Evolutionary conservation across 2,329 filamentous ascomycete species (phyloP).

Genomic region (Alternaria infectoria): DNA sequence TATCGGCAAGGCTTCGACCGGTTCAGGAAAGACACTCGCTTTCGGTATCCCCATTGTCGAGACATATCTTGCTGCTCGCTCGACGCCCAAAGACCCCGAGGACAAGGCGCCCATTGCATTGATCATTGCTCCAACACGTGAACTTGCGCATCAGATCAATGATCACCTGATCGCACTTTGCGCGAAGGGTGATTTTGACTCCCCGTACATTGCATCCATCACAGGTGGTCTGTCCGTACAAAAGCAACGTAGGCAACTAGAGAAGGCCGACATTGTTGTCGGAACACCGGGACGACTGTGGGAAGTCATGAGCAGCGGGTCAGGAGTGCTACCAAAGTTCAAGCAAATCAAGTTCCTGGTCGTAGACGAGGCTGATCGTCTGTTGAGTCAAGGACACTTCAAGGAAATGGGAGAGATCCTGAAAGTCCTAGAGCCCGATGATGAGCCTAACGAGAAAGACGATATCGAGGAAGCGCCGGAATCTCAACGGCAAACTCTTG

Average conservation of each 20-base stretch:
- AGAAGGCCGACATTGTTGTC: constrained; percentile 88
- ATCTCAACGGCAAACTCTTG: constrained; percentile 77
- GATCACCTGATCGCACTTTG: constrained; percentile 82
- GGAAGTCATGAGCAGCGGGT: constrained; percentile 85
- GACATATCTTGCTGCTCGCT: constrained; percentile 66
- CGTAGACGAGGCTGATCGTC: constrained; percentile 90
- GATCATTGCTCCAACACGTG: constrained; percentile 88
- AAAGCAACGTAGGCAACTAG: constrained; percentile 87
- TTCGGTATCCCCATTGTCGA: constrained; percentile 95
- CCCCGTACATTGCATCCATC: constrained; percentile 75
- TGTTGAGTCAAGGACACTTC: constrained; percentile 92
- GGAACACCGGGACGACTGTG: constrained; percentile 91
- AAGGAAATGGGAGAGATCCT: constrained; percentile 92
- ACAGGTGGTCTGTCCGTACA: constrained; percentile 93
- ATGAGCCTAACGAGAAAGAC: constrained; percentile 55
- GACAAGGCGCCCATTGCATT: constrained; percentile 63
- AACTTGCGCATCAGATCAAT: constrained; percentile 89
- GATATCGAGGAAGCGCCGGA: constrained; percentile 18
- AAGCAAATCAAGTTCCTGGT: constrained; percentile 81
- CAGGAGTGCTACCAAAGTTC: constrained; percentile 72
- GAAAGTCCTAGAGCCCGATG: constrained; percentile 73
- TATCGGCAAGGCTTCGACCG: constrained; percentile 93
- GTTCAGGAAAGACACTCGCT: constrained; percentile 94
- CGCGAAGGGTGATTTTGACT: constrained; percentile 66
- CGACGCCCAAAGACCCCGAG: constrained; percentile 35